These are phyloP conservation scores for Cladophialophora immunda DNA, from an alignment of 2,329 filamentous ascomycete genomes.

Conservation along the genomic window DNA sequence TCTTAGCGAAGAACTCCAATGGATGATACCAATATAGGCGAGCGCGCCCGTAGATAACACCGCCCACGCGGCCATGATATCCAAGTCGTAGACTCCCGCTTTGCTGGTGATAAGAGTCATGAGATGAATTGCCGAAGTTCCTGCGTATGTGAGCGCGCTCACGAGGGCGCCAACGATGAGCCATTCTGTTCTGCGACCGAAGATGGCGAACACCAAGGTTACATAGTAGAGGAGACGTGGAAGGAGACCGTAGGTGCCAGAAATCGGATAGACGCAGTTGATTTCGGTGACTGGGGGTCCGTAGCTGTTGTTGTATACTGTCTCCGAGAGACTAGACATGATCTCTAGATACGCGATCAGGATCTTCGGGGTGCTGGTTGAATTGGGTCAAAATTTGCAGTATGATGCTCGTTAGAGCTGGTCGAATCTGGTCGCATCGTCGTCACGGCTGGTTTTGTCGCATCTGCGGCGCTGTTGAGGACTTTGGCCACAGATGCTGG, in stretches of 20 bases:
- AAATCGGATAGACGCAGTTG: constrained; percentile 40
- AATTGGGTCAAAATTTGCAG: not conserved
- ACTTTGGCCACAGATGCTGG: not conserved
- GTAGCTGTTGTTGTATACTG: constrained; percentile 15
- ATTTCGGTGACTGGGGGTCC: constrained; percentile 25
- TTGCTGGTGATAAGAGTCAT: constrained; percentile 41
- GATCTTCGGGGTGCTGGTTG: not conserved
- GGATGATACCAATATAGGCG: constrained; percentile 41
- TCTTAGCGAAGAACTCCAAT: constrained; percentile 41
- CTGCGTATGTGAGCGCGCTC: constrained; percentile 43
- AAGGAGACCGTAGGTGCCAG: constrained; percentile 43
- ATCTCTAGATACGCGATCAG: not conserved
- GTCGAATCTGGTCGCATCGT: not conserved
- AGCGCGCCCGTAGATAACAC: constrained; percentile 41
- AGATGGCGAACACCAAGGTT: constrained; percentile 43
- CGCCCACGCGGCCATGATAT: constrained; percentile 42
- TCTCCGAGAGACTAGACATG: constrained; percentile 29
- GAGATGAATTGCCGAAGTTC: constrained; percentile 43
- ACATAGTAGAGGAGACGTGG: constrained; percentile 43
- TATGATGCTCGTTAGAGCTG: not conserved
- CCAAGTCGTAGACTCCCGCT: constrained; percentile 39
- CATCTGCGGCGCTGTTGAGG: not conserved
- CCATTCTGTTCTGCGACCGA: constrained; percentile 43
- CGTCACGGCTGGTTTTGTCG: not conserved
- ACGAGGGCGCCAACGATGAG: constrained; percentile 44